Evolutionary conservation across 2,329 filamentous ascomycete genomes (phyloP).

Genomic region (Myriosclerotinia curreyana): DNA sequence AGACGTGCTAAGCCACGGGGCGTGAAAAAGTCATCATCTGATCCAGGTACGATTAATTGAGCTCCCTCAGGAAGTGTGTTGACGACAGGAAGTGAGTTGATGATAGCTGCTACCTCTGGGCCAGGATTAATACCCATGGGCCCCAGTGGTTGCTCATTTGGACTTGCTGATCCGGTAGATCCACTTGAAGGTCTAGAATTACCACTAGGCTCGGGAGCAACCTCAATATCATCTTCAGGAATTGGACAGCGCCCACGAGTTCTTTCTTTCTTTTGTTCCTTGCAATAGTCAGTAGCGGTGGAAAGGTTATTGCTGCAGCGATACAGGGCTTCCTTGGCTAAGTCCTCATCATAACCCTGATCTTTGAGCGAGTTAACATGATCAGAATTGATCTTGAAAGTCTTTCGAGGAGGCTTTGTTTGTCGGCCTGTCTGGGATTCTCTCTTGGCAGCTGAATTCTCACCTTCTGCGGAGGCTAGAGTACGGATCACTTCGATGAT

Average conservation of each 20-base stretch:
- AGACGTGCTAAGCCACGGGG: constrained; percentile 24
- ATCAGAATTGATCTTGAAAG: constrained; percentile 52
- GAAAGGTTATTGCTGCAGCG: constrained; percentile 67
- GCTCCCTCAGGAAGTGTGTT: constrained; percentile 20
- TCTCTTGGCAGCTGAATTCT: constrained; percentile 61
- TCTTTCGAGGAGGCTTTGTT: constrained; percentile 42
- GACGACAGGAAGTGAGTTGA: constrained; percentile 24
- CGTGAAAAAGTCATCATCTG: constrained; percentile 6
- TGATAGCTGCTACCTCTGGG: constrained; percentile 24
- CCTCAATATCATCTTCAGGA: constrained; percentile 55
- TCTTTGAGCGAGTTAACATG: constrained; percentile 43
- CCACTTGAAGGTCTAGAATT: constrained; percentile 28
- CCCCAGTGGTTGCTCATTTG: constrained; percentile 33
- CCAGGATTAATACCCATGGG: constrained; percentile 27
- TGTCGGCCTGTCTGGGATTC: constrained; percentile 52
- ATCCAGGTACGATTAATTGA: constrained; percentile 11
- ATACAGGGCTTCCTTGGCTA: constrained; percentile 77
- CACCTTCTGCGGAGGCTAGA: constrained; percentile 73
- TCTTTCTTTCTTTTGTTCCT: constrained; percentile 55
- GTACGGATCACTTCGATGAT: constrained; percentile 80
- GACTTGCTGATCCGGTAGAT: constrained; percentile 34
- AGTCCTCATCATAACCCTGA: constrained; percentile 53
- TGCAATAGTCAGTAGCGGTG: constrained; percentile 71
- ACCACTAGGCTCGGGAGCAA: constrained; percentile 31
- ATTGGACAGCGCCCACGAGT: constrained; percentile 67